phyloP scores from a whole-genome alignment of 768 basidiomycete genomes.

The Tulasnella sp. region DNA sequence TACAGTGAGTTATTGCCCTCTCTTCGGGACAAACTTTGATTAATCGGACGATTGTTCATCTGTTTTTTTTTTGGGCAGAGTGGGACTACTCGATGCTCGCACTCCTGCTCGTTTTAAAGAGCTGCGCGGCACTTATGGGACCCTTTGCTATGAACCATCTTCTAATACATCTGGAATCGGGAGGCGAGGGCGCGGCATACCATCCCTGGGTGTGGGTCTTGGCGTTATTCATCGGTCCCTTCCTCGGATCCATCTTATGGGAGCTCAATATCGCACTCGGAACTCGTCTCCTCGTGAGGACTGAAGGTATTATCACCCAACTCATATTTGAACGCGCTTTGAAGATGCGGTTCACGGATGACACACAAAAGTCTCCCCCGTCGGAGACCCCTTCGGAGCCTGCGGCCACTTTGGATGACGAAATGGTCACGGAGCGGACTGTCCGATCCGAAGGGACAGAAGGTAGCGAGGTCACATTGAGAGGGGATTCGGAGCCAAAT shows the following conservation, averaged over 20 bases:
- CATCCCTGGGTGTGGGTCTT: constrained; percentile 50
- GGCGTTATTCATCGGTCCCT: constrained; percentile 25
- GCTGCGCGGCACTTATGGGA: constrained; percentile 3
- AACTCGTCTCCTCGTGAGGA: constrained; percentile 39
- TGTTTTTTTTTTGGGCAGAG: background rate
- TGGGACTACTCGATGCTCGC: constrained; percentile 20
- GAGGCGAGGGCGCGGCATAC: constrained; percentile 37
- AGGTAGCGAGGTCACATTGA: no score
- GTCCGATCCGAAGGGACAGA: no score
- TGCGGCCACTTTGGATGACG: background rate
- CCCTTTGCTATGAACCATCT: constrained; percentile 21
- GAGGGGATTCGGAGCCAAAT: background rate
- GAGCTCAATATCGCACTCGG: constrained; percentile 45
- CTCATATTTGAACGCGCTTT: constrained; percentile 81
- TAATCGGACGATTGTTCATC: background rate
- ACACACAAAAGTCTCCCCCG: constrained; percentile 24
- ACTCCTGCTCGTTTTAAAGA: constrained; percentile 9
- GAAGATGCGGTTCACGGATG: constrained; percentile 52
- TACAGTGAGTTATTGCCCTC: constrained; percentile 20
- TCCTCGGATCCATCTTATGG: constrained; percentile 30
- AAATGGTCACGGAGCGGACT: no score
- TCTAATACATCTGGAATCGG: constrained; percentile 44
- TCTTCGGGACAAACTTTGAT: background rate
- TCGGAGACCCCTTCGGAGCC: constrained; percentile 21
- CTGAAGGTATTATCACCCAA: constrained; percentile 44